Evolutionary conservation across 2,329 filamentous ascomycete species (phyloP).

Genomic region (Fusarium sp.): DNA sequence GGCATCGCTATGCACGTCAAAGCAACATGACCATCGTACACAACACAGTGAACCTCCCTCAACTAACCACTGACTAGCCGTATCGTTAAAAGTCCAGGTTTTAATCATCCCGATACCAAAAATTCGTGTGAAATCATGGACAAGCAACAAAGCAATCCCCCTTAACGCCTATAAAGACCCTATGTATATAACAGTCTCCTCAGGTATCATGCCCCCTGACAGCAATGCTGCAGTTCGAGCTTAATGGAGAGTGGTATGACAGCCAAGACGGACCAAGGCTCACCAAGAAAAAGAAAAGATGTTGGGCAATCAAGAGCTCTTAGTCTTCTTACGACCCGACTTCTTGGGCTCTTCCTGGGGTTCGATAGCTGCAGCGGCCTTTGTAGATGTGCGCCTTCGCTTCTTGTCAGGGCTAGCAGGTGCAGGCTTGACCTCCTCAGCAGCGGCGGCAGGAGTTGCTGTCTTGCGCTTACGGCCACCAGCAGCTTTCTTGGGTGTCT

Average conservation of each 20-base stretch:
- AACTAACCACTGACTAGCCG: slow-evolving; percentile 31
- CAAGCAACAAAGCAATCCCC: slow-evolving; percentile 27
- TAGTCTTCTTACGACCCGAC: slow-evolving; percentile 71
- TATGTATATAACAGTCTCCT: slow-evolving; percentile 39
- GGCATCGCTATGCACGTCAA: slow-evolving; percentile 45
- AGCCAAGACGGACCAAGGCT: slow-evolving; percentile 23
- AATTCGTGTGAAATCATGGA: slow-evolving; percentile 31
- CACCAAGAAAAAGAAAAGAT: slow-evolving; percentile 37
- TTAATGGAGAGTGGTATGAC: slow-evolving; percentile 34
- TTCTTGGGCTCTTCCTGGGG: slow-evolving; percentile 71
- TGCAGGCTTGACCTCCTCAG: slow-evolving; percentile 58
- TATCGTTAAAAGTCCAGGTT: slow-evolving; percentile 21
- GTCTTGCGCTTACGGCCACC: slow-evolving; percentile 69
- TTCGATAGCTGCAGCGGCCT: slow-evolving; percentile 66
- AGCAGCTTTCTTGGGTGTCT: slow-evolving; percentile 70
- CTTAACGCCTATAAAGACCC: slow-evolving; percentile 46
- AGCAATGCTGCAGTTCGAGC: slow-evolving; percentile 27
- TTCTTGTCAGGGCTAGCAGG: slow-evolving; percentile 73
- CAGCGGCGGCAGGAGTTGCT: slow-evolving; percentile 59
- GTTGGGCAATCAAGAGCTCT: slow-evolving; percentile 53
- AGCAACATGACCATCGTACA: slow-evolving; percentile 47
- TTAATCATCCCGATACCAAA: slow-evolving; percentile 28
- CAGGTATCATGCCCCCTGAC: slow-evolving; percentile 47
- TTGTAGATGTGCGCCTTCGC: slow-evolving; percentile 69
- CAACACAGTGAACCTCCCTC: slow-evolving; percentile 24